Conservation (phyloP, 345 rosid genomes). For the Boechera stricta region DNA sequence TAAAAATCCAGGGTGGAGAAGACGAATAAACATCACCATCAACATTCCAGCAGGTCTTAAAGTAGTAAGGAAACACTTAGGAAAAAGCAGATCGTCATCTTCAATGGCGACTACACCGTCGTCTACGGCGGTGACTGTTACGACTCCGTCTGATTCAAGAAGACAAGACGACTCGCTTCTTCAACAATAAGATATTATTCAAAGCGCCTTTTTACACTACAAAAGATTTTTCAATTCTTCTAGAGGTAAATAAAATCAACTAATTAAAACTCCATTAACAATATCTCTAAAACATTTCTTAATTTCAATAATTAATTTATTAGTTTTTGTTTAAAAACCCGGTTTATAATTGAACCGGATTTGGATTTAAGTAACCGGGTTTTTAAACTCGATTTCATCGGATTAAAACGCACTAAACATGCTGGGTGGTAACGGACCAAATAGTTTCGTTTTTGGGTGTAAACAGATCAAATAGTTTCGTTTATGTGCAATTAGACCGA, state of each 20-base stretch:
- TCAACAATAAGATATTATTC: constrained; percentile 92
- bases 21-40: constrained; percentile 43
- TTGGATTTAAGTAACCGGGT: too few relatives aligned
- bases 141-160: constrained; percentile 47
- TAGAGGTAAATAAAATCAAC: constrained; percentile 52
- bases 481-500: too few relatives aligned
- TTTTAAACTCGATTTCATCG: too few relatives aligned
- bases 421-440: too few relatives aligned
- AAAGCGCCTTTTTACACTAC: constrained; percentile 94
- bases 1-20: constrained; percentile 49
- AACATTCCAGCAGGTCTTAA: constrained; percentile 75
- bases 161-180: constrained; percentile 92
- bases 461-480: too few relatives aligned
- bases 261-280: neutral
- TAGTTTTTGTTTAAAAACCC: neutral
- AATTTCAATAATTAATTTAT: neutral
- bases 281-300: neutral
- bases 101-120: constrained; percentile 47
- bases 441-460: too few relatives aligned
- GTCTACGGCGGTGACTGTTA: constrained; percentile 56
- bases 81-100: constrained; percentile 90
- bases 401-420: too few relatives aligned
- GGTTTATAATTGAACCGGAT: too few relatives aligned
- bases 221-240: constrained; percentile 89
- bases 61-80: constrained; percentile 81